Evolutionary conservation across 257 asterid genomes (phyloP).

Genomic region (Solanum pimpinellifolium): DNA sequence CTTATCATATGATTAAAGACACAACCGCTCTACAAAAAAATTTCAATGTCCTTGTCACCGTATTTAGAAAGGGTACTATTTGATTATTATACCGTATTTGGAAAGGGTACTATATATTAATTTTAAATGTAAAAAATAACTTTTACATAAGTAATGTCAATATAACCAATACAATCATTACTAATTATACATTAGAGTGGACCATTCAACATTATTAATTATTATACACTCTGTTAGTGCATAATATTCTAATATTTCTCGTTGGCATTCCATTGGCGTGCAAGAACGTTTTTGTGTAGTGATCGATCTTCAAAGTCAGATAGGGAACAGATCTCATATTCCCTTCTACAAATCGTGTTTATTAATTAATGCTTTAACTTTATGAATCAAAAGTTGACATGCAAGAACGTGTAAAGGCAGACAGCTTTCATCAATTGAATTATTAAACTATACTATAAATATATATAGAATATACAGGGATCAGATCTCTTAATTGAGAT

Average conservation of each 20-base stretch:
- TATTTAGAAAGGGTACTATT: too few relatives aligned
- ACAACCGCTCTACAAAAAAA: too few relatives aligned
- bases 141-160: background rate
- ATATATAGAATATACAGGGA: background rate
- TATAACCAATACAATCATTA: background rate
- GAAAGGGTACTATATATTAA: too few relatives aligned
- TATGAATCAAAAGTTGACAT: background rate
- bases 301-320: background rate
- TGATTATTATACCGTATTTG: too few relatives aligned
- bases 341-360: background rate
- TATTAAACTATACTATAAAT: too few relatives aligned
- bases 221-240: background rate
- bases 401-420: background rate
- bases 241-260: background rate
- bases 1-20: too few relatives aligned
- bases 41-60: too few relatives aligned
- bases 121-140: too few relatives aligned
- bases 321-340: background rate
- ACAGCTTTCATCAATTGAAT: background rate
- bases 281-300: background rate
- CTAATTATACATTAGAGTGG: too few relatives aligned
- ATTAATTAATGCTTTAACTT: background rate
- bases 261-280: background rate
- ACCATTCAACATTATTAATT: too few relatives aligned
- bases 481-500: background rate